Evolutionary conservation across 495 filamentous ascomycete genomes (phyloP).

Genomic region (Penicillium subrubescens): DNA sequence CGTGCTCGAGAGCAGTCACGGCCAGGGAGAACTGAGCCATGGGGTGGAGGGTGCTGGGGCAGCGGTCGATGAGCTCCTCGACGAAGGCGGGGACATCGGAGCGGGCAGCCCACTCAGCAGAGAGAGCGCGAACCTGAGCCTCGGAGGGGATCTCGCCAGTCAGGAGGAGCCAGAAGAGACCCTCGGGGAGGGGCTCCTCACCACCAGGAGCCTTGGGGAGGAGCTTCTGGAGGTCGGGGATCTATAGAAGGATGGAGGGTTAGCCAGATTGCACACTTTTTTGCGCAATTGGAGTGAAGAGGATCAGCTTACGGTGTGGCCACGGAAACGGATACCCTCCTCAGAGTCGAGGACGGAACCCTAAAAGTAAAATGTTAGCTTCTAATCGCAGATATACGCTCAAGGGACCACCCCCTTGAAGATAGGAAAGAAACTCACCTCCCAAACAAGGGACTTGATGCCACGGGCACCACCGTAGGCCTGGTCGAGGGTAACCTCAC

Average conservation of each 20-base stretch:
- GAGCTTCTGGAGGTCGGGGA: slow-evolving; percentile 96
- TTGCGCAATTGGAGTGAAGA: background rate
- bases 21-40: slow-evolving; percentile 99
- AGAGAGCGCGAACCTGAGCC: slow-evolving; percentile 96
- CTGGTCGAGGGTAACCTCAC: slow-evolving; percentile 98
- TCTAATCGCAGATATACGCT: background rate
- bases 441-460: slow-evolving; percentile 98
- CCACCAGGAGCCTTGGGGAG: slow-evolving; percentile 96
- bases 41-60: slow-evolving; percentile 96
- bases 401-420: background rate
- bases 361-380: slow-evolving; percentile 34
- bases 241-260: slow-evolving; percentile 48
- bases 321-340: slow-evolving; percentile 98
- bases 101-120: slow-evolving; percentile 97
- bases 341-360: slow-evolving; percentile 97
- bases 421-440: slow-evolving; percentile 51
- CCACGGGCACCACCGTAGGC: slow-evolving; percentile 99
- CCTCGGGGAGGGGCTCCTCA: slow-evolving; percentile 95
- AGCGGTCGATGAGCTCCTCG: slow-evolving; percentile 99
- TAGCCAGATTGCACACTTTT: slow-evolving; percentile 13
- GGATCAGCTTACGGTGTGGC: slow-evolving; percentile 70
- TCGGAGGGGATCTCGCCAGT: slow-evolving; percentile 96
- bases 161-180: slow-evolving; percentile 99
- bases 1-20: slow-evolving; percentile 96
- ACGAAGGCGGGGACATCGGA: slow-evolving; percentile 95